A percentile compares a stretch with the other conserved stretches of the same genome.
These are phyloP conservation scores for Tilletia indica DNA, from an alignment of 1,284 basidiomycete genomes.

Conservation along the genomic window DNA sequence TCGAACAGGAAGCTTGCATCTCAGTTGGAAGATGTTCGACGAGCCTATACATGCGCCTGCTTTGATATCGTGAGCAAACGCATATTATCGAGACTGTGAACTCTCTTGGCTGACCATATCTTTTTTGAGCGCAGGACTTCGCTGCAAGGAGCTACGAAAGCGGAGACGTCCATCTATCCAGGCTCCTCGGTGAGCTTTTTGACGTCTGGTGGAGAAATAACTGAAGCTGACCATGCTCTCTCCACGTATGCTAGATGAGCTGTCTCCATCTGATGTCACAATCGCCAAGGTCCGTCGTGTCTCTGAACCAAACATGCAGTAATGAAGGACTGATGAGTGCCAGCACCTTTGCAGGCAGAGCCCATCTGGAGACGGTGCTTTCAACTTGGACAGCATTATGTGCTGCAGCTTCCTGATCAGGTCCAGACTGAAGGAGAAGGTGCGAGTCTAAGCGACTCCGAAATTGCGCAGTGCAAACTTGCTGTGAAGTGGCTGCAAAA, in stretches of 20 bases:
- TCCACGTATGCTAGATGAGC: not conserved
- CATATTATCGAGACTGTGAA: not conserved
- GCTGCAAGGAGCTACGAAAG: not conserved
- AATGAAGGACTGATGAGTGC: too few relatives aligned
- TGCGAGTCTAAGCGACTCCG: not conserved
- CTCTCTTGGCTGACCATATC: not conserved
- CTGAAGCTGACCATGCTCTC: too few relatives aligned
- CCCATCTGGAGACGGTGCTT: conserved; percentile 14
- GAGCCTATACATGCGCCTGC: not conserved
- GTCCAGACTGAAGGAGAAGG: not conserved
- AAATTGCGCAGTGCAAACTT: not conserved
- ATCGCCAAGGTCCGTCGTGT: not conserved
- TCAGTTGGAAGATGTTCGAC: conserved; percentile 4
- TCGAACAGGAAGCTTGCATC: not conserved
- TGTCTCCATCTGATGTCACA: not conserved
- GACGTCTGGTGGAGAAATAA: too few relatives aligned
- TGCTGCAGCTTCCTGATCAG: not conserved
- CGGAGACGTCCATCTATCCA: too few relatives aligned
- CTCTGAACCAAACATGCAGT: too few relatives aligned
- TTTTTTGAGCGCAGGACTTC: not conserved
- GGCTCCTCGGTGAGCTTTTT: too few relatives aligned
- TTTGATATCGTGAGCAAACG: conserved; percentile 8
- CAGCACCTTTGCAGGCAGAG: not conserved
- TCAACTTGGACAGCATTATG: not conserved
- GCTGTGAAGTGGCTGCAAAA: conserved; percentile 14